Evolutionary conservation across 2,329 filamentous ascomycete genomes (phyloP), one percentile per base, ranked within the genome.

Genomic region (Hymenoscyphus infarciens): DNA sequence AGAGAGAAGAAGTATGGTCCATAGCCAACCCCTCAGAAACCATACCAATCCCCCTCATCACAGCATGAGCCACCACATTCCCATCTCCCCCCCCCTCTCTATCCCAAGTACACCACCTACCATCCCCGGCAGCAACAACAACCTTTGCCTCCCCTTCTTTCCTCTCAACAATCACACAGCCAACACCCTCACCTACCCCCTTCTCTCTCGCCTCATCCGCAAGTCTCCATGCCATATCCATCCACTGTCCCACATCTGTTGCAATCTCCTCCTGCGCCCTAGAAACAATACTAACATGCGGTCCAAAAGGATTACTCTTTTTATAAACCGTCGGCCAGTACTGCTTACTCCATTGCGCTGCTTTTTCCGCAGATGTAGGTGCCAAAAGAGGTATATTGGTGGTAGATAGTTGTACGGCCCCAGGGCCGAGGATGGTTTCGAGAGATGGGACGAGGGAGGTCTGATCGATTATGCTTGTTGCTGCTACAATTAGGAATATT

Each of bases 281-380:
- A 52, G 83, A 80, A 61, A 94, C 85, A 73, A 90, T 84, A 71
- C 87, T 86, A 65, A 91, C 91, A 73, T 96, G 91, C 19, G 91
- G 91, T 3, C 91, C 91, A 63, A 93, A 90, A 1, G 91, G 91
- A 72, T 95, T 95, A 68, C 89, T 93, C 78, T 92, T 92, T 67
- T 91, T 88, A 77, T 95, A 96, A 57, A 93, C 85, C 1, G 88
- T 89, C 13, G 91, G 91, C 91, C 91, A 96, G 75, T 91, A 94
- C 69, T 87, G 82, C 38, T 83, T 80, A 29, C 86, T 88, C 90
- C 90, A 95, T 73, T 85, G 79, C 29, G 83, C 84, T 8, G 91
- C 90, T 74, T 94, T 90, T 45, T 88, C 81, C 68, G 88, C 84
- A 3, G 89, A 93, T 5, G 88, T 92, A 1, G 91, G 91, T 27